Evolutionary conservation across 805 yeast species (phyloP), one percentile per base, ranked within the genome.

Genomic region (Cyberlindnera samutprakarnensis): DNA sequence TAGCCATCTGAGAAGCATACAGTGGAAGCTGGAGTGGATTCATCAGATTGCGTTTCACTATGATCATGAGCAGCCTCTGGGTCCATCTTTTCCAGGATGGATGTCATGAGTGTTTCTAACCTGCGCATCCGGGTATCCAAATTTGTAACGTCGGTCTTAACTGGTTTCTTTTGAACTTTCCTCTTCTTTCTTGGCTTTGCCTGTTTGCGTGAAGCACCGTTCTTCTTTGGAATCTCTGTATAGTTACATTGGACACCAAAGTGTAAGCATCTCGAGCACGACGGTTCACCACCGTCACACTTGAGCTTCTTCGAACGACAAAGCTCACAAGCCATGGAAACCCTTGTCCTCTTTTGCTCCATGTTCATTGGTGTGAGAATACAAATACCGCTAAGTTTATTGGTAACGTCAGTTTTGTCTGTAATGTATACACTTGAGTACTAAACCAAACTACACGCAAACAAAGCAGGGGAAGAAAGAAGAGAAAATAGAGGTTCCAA

Each of bases 211-310:
- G n/a, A n/a, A 11, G 22, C 14, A 12, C 7, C 36, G 14, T 14
- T 20, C 23, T 30, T 34, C 28, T 37, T 31, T 11, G 25, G 25
- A 13, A 23, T 22, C 16, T 25, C 25, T 6, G 27, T 31, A 18
- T 38, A 31, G 13, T 23, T 18, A 19, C 41, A 35, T 10, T 9
- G 10, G 30, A 70, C 75, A 51, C 77, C 79, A 18, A 79, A 72
- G 53, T 82, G 90, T 2, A 90, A 75, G 50, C 95, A 86, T 46
- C 78, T 86, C 17, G 77, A 71, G 54, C 88, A 81, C 2, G 87
- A 86, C 45, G 75, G 82, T 45, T n/a, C 15, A 3, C 73, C 72
- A 8, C 87, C 88, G 47, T 80, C 87, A 54, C 90, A 81, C 49
- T 78, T 79, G 36, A 80, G 84, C 50, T 80, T 80, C 53, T 78